Evolutionary conservation across 805 yeast species (phyloP), one percentile per base, ranked within the genome.

Genomic region (Yarrowia sp.): DNA sequence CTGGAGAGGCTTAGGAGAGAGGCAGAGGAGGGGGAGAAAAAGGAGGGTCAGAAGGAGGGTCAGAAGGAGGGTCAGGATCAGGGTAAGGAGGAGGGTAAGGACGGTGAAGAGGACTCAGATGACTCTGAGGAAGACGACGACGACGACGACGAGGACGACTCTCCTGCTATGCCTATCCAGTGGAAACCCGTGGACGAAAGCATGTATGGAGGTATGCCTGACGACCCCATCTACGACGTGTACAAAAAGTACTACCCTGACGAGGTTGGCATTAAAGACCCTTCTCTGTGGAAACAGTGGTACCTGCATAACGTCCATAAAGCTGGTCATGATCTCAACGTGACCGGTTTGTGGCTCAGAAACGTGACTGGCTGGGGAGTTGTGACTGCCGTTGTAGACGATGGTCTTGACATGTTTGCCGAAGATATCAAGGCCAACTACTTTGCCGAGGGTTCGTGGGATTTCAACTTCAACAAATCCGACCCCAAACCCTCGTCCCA

Each of bases 311-410:
- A 95, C 75, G 81, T 91, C 0, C 76, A 78, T 8, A 87, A 81
- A 72, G 91, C 90, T 0, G 96, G 97, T 0, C 83, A 91, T 74
- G 98, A 94, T 77, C 87, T 95, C 66, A 94, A 95, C 74, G 94
- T 92, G 14, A 79, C 90, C 0, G 92, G 90, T 0, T 87, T 92
- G 12, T 95, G 99, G 99, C 80, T 82, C 40, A 86, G 87, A 70
- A 90, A 89, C 61, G 86, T 89, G 69, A 89, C 95, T 0, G 99
- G 99, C 0, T 78, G 82, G 45, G 94, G 95, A 5, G 83, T 91
- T 7, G 91, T 90, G 0, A 89, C 93, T 0, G 97, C 98, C 1
- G 84, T 95, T 48, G 89, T 95, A 0, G 99, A 95, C 78, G 99
- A 95, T 79, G 99, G 99, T 0, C 78, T 95, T 36, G 99, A 95